Evolutionary conservation across 192 early-diverging fungal genomes (phyloP).

Genomic region (Entophlyctis luteolus): DNA sequence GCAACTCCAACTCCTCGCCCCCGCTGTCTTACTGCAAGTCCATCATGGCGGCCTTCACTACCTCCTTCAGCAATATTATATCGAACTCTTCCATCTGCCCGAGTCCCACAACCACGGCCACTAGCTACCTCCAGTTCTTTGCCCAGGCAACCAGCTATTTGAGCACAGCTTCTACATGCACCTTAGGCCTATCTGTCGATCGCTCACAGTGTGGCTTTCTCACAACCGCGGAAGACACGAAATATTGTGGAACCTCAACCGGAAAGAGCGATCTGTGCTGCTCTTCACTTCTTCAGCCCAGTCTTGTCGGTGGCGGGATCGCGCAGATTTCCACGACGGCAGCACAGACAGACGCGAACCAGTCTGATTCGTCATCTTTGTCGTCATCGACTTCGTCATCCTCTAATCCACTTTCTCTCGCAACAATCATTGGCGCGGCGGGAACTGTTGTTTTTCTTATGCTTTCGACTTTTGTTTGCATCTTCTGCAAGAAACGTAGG

Average conservation of each 20-base stretch:
- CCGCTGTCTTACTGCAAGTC: not conserved
- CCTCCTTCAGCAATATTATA: not conserved
- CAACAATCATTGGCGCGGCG: not conserved
- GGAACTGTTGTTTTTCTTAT: not conserved
- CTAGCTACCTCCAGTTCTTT: not conserved
- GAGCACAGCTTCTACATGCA: not conserved
- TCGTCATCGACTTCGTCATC: not conserved
- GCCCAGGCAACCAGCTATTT: not conserved
- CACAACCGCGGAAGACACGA: not conserved
- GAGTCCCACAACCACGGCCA: not conserved
- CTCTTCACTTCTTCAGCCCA: not conserved
- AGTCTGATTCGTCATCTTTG: not conserved
- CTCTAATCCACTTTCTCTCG: not conserved
- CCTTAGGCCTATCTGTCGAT: not conserved
- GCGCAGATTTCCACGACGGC: not conserved
- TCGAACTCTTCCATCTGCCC: not conserved
- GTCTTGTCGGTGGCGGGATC: not conserved
- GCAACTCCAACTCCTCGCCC: not conserved
- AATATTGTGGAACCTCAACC: not conserved
- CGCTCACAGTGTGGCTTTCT: conserved; percentile 6
- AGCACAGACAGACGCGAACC: not conserved
- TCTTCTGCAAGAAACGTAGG: too few relatives aligned
- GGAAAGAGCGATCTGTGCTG: not conserved
- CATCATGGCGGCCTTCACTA: not conserved
- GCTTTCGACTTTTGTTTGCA: too few relatives aligned